Evolutionary conservation across 2,329 filamentous ascomycete species (phyloP), one percentile per base, ranked within the genome.

Genomic region (Orbilia blumenaviensis): DNA sequence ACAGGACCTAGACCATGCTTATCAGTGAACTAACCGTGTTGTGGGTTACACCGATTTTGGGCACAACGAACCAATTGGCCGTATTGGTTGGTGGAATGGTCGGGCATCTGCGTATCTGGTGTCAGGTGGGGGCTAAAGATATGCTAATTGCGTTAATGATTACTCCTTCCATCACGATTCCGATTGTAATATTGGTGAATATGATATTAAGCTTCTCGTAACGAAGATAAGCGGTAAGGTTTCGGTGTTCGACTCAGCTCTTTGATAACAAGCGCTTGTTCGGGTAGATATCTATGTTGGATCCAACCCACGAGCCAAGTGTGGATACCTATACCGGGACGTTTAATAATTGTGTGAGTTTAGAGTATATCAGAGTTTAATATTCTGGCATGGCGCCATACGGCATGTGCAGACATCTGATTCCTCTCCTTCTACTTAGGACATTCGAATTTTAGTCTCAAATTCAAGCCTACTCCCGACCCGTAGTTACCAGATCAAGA

Each of bases 1-100:
- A 10, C 38, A n/a, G 29, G 27, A 3, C 16, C 38, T 14, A 23
- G 29, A 56, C 21, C 18, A 25, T 16, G 54, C 66, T 54, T 71
- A 63, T 71, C 66, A 29, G 66, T 25, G 32, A 5, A 42, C 23
- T 38, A 38, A 60, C 25, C 16, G 56, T 34, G 56, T 63, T 71
- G 56, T 46, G 52, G 29, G 58, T 63, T 71, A 56, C 66, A 71
- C 56, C 34, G 42, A 36, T 16, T 61, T 6, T 50, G 8, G 12
- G 44, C 44, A 2, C 4, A 27, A 1, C 36, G 12, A 8, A 7
- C 6, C 36, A 38, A 38, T 9, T 12, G 36, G 14, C 2, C 14
- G 6, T n/a, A 41, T 10, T 41, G 9, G 10, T 14, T 41, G 5
- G 6, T 44, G 16, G 14, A 7, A 41, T 7, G 36, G 6, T n/a